phyloP scores from a whole-genome alignment of 225 moss, liverwort and hornwort genomes.

The Bryum argenteum region DNA sequence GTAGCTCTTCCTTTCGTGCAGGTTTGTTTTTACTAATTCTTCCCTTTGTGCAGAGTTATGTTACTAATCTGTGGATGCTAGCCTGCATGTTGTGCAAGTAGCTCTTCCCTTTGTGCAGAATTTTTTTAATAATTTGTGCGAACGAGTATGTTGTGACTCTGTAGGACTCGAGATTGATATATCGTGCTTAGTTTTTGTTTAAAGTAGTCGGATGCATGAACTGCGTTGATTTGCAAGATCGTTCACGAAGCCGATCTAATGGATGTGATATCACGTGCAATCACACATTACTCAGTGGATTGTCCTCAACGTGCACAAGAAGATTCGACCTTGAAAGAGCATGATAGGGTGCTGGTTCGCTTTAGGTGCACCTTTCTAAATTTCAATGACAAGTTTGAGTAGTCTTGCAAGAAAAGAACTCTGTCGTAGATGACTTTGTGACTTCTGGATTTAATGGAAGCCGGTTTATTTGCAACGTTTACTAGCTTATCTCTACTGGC shows the following conservation, averaged over 20 bases:
- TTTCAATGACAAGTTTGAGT: background rate
- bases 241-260: background rate
- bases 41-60: too few species aligned
- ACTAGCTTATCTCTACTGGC: background rate
- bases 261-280: background rate
- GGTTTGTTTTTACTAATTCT: too few species aligned
- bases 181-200: background rate
- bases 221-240: background rate
- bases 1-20: too few species aligned
- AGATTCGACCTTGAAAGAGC: background rate
- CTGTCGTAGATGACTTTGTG: background rate
- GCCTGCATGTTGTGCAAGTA: too few species aligned
- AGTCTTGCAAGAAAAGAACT: background rate
- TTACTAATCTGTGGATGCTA: too few species aligned
- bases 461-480: background rate
- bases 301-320: background rate
- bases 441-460: background rate
- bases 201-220: background rate
- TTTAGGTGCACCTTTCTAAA: background rate
- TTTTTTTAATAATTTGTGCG: too few species aligned
- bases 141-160: background rate
- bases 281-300: background rate
- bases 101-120: too few species aligned
- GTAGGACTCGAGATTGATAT: background rate
- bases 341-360: slow-evolving; percentile 7